Conservation (phyloP, 179 eudicot genomes). For the Silene noctiflora region DNA sequence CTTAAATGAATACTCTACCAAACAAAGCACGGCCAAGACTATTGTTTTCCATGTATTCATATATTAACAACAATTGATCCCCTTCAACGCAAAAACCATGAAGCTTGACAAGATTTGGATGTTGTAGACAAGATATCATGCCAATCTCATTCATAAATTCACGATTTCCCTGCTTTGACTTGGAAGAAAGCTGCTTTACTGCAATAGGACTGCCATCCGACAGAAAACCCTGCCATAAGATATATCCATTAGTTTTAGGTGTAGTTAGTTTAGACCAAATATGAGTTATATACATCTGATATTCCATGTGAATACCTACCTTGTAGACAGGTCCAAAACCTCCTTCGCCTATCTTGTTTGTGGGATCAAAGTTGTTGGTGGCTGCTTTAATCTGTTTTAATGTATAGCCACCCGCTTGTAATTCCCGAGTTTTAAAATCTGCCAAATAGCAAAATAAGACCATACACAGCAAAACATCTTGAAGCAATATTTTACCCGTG, state of each 20-base stretch:
- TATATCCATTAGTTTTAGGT: conserved; percentile 11
- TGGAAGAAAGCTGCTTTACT: conserved; percentile 69
- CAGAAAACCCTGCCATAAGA: conserved; percentile 48
- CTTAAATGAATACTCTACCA: conserved; percentile 34
- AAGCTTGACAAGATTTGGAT: conserved; percentile 78
- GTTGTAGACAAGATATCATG: conserved; percentile 76
- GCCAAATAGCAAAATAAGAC: conserved; percentile 11
- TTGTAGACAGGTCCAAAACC: conserved; percentile 81
- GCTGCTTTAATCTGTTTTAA: conserved; percentile 65
- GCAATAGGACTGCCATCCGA: conserved; percentile 60
- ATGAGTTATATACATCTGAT: not conserved
- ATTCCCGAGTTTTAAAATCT: conserved; percentile 24
- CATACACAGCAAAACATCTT: not conserved
- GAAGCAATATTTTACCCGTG: too few species aligned
- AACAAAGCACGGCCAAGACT: conserved; percentile 58
- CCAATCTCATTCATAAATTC: conserved; percentile 82
- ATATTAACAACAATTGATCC: conserved; percentile 56
- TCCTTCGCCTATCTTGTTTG: conserved; percentile 79
- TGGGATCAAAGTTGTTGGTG: conserved; percentile 54
- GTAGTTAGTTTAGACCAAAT: not conserved
- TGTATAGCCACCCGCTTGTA: conserved; percentile 35
- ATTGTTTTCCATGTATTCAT: conserved; percentile 79
- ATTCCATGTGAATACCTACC: conserved; percentile 48
- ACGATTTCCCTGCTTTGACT: conserved; percentile 73
- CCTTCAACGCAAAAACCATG: conserved; percentile 75